A percentile compares a stretch with the other conserved stretches of the same genome.
Conservation (phyloP, 2,329 filamentous ascomycete genomes). For the Tolypocladium sp. region DNA sequence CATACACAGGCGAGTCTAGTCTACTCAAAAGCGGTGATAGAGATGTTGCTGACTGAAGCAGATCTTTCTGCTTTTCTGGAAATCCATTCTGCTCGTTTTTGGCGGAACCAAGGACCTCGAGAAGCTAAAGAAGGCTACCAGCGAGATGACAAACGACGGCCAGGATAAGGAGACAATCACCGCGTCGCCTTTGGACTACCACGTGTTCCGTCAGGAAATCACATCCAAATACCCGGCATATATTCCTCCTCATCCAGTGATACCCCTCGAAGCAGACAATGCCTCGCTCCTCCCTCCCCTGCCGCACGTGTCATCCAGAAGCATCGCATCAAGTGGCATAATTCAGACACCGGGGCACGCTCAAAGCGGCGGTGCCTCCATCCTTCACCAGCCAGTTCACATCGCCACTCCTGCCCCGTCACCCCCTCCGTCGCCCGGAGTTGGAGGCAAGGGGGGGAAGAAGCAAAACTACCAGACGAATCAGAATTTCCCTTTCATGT, state of each 20-base stretch:
- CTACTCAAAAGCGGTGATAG: not conserved
- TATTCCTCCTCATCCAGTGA: conserved; percentile 71
- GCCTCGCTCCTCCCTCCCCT: conserved; percentile 83
- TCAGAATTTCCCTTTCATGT: conserved; percentile 96
- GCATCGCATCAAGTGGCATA: conserved; percentile 52
- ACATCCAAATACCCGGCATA: conserved; percentile 97
- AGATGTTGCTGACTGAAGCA: conserved; percentile 21
- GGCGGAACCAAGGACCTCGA: conserved; percentile 69
- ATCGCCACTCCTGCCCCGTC: conserved; percentile 98
- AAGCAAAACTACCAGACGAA: conserved; percentile 99
- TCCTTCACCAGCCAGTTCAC: conserved; percentile 91
- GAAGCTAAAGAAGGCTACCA: conserved; percentile 63
- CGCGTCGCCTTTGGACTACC: conserved; percentile 90
- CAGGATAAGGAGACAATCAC: conserved; percentile 74
- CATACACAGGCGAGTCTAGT: conserved; percentile 48
- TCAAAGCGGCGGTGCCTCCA: conserved; percentile 59
- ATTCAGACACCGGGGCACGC: conserved; percentile 45
- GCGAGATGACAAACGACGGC: conserved; percentile 47
- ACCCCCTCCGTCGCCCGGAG: conserved; percentile 79
- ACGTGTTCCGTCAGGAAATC: conserved; percentile 92
- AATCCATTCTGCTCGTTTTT: conserved; percentile 77
- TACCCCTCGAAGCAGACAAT: conserved; percentile 83
- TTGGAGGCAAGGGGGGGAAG: conserved; percentile 87
- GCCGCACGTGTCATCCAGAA: conserved; percentile 60
- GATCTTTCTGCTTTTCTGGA: conserved; percentile 84